phyloP scores from a whole-genome alignment of 2,329 filamentous ascomycete genomes.

The Phialophora macrospora region DNA sequence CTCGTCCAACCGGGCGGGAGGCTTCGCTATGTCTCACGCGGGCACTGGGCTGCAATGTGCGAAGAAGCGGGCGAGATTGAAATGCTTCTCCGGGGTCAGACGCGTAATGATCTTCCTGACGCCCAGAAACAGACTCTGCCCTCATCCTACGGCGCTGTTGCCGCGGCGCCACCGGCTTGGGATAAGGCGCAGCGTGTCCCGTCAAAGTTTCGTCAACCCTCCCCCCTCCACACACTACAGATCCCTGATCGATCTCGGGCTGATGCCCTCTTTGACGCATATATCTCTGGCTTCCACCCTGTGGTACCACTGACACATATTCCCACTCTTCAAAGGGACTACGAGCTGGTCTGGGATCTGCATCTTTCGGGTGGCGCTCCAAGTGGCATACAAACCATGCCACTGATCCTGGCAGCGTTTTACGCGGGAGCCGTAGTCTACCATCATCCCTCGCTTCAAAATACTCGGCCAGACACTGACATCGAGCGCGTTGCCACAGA shows the following conservation, averaged over 20 bases:
- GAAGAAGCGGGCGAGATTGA: conserved; percentile 8
- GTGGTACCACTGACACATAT: conserved; percentile 5
- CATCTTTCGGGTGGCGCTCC: background rate
- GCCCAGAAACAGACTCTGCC: background rate
- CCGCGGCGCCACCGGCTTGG: background rate
- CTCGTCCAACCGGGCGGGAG: conserved; percentile 1
- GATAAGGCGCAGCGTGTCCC: background rate
- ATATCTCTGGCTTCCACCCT: conserved; percentile 3
- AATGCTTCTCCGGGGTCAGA: conserved; percentile 7
- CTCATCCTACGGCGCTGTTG: background rate
- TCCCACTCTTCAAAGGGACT: conserved; percentile 4
- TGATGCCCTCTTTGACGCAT: conserved; percentile 7
- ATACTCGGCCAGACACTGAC: background rate
- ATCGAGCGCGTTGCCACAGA: conserved; percentile 5
- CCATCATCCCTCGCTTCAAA: background rate
- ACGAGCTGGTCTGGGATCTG: conserved; percentile 9
- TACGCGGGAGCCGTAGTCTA: conserved; percentile 5
- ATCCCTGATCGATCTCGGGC: conserved; percentile 2
- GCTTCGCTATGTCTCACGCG: conserved; percentile 10
- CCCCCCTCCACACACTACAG: conserved; percentile 4
- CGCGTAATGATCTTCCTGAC: background rate
- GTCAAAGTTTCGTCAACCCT: conserved; percentile 1
- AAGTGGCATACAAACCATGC: background rate
- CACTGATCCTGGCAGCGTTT: conserved; percentile 8
- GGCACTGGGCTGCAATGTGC: conserved; percentile 9